Base-by-base conservation (phyloP, 805 yeast genomes). In the Hanseniaspora clermontiae region DNA sequence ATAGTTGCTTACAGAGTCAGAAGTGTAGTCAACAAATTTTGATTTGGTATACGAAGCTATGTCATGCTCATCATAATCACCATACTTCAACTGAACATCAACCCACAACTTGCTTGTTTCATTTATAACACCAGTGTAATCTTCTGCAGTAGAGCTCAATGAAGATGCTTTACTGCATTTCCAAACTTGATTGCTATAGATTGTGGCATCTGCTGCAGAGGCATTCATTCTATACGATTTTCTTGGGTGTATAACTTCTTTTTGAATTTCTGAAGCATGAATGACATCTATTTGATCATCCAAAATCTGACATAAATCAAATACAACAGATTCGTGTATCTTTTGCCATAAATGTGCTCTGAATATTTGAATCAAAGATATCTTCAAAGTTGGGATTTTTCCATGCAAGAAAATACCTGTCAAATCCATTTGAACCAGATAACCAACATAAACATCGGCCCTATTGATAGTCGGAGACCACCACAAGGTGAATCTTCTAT, bases 401-500 rank as follows among this genome's bases (percentile, higher is more conserved):
- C 99, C 99, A 66, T 93, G 99, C 51, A 93, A 73, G 69, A 93
- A 93, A 32, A 93, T 91, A 64, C 98, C 99, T 0, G 99, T 93
- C 65, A 93, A 73, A 70, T 93, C 99, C 47, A 93, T 74, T 67
- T 93, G 99, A 32, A 93, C 98, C 65, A 90, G 75, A 72, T 93
- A 93, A 31, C 99, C 99, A 57, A 93, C 97, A 66, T 93, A 93
- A 29, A 93, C 97, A 65, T 93, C 93, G 6, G 98, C 98, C 61
- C 99, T 79, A 65, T 93, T 93, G 63, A 93, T 93, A 0, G 99
- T 93, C 6, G 99, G 99, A 0, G 97, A 89, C 99, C 99, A 93
- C 99, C 99, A 93, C 34, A 93, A 72, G 0, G 98, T 93, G 66
- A 93, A 93, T 48, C 99, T 78, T 67, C 99, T 83, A 66, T 93